A percentile compares a stretch with the other conserved stretches of the same genome.
Conservation (phyloP, 306 rosid species). For the Calophaca sinica region DNA sequence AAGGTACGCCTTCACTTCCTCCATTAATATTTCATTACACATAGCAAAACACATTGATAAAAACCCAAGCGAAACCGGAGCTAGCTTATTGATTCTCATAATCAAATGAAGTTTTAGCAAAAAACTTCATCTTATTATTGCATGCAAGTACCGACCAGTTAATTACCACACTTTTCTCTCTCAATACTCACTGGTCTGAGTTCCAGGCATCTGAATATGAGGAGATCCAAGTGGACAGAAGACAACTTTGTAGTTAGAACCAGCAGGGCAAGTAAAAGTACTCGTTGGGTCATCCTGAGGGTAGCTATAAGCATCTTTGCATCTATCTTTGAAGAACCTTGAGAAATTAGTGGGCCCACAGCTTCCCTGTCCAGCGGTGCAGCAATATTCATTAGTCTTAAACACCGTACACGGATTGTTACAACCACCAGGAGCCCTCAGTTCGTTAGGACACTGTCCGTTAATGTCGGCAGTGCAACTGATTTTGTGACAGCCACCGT, state of each 20-base stretch:
- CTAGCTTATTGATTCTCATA: not conserved
- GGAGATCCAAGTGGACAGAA: slow-evolving; percentile 51
- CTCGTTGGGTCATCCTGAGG: slow-evolving; percentile 62
- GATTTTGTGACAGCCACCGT: slow-evolving; percentile 41
- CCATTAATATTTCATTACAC: not conserved
- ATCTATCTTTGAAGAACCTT: slow-evolving; percentile 52
- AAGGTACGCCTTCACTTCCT: not conserved
- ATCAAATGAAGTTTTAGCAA: slow-evolving; percentile 5
- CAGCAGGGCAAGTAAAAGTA: slow-evolving; percentile 57
- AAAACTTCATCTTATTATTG: slow-evolving; percentile 30
- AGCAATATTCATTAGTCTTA: slow-evolving; percentile 54
- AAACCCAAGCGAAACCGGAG: not conserved
- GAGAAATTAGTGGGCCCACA: slow-evolving; percentile 58
- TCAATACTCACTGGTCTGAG: slow-evolving; percentile 12
- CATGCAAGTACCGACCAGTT: not conserved
- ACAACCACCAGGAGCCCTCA: slow-evolving; percentile 60
- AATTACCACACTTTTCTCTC: not conserved
- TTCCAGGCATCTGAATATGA: slow-evolving; percentile 41
- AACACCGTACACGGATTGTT: slow-evolving; percentile 62
- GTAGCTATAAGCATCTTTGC: slow-evolving; percentile 56
- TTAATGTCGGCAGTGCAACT: slow-evolving; percentile 61
- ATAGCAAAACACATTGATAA: not conserved
- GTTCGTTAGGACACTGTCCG: slow-evolving; percentile 59
- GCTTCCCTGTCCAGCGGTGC: slow-evolving; percentile 42
- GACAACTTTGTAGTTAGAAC: slow-evolving; percentile 56